phyloP scores from a whole-genome alignment of 225 moss, liverwort and hornwort genomes.

The Antitrichia curtipendula region DNA sequence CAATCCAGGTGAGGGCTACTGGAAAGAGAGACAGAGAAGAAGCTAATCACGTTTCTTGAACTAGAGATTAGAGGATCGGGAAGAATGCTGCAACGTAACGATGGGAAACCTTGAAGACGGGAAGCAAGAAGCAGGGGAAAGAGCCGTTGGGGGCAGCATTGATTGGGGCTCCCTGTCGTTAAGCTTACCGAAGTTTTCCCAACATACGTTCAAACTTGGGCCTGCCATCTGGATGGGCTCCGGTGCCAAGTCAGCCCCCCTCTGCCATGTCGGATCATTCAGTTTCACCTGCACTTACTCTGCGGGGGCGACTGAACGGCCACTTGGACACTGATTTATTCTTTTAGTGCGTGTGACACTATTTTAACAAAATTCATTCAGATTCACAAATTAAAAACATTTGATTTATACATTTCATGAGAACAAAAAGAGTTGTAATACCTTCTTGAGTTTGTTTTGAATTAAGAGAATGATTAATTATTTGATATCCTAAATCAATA shows the following conservation, averaged over 20 bases:
- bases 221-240: not conserved
- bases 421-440: too few species aligned
- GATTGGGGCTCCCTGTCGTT: not conserved
- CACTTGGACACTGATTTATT: not conserved
- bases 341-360: not conserved
- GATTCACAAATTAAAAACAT: not conserved
- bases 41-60: not conserved
- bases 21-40: not conserved
- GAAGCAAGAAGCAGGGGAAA: not conserved
- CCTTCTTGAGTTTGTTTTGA: not conserved
- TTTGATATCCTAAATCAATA: not conserved
- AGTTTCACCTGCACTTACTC: not conserved
- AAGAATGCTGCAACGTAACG: not conserved
- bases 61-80: too few species aligned
- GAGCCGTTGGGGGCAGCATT: not conserved
- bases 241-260: not conserved
- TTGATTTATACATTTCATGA: fast-evolving
- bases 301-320: not conserved
- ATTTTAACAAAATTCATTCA: not conserved
- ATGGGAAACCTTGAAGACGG: not conserved
- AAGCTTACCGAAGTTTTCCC: not conserved
- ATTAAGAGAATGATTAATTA: not conserved
- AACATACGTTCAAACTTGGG: not conserved
- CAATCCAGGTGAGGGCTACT: not conserved
- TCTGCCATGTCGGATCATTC: not conserved